Evolutionary conservation across 2,329 filamentous ascomycete genomes (phyloP).

Genomic region (Trichocomaceae sp.): DNA sequence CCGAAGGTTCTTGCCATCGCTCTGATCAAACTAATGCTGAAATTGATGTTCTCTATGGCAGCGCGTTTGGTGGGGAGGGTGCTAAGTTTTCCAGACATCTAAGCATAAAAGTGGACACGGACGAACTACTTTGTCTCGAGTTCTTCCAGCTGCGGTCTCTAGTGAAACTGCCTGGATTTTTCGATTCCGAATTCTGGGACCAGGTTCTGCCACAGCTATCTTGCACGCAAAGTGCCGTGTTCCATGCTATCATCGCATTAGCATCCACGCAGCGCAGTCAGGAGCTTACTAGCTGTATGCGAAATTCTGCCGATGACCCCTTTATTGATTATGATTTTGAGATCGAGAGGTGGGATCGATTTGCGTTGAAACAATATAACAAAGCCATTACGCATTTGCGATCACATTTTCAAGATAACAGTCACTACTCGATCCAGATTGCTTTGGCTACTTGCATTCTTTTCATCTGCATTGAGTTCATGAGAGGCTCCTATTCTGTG

Average conservation of each 20-base stretch:
- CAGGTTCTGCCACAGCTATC: not conserved
- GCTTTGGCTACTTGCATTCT: constrained; percentile 9
- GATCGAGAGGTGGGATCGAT: constrained; percentile 8
- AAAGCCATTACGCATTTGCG: constrained; percentile 8
- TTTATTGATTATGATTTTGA: constrained; percentile 7
- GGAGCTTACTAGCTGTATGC: constrained; percentile 9
- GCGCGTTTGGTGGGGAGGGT: not conserved
- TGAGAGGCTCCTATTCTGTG: constrained; percentile 6
- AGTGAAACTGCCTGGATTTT: constrained; percentile 6
- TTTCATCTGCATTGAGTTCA: constrained; percentile 11
- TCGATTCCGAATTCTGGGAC: constrained; percentile 4
- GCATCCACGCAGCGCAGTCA: constrained; percentile 11
- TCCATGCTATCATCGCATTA: constrained; percentile 5
- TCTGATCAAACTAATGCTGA: not conserved
- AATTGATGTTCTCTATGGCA: not conserved
- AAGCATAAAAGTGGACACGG: not conserved
- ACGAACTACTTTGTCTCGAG: constrained; percentile 7
- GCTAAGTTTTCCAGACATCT: not conserved
- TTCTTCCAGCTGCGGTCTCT: constrained; percentile 6
- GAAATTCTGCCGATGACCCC: not conserved
- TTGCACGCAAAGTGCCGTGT: not conserved
- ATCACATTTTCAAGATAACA: not conserved
- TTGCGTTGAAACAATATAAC: constrained; percentile 9
- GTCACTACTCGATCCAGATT: constrained; percentile 8
- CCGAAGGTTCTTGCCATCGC: not conserved